Conservation (phyloP, 2,329 filamentous ascomycete species). For the Aureobasidium lini region DNA sequence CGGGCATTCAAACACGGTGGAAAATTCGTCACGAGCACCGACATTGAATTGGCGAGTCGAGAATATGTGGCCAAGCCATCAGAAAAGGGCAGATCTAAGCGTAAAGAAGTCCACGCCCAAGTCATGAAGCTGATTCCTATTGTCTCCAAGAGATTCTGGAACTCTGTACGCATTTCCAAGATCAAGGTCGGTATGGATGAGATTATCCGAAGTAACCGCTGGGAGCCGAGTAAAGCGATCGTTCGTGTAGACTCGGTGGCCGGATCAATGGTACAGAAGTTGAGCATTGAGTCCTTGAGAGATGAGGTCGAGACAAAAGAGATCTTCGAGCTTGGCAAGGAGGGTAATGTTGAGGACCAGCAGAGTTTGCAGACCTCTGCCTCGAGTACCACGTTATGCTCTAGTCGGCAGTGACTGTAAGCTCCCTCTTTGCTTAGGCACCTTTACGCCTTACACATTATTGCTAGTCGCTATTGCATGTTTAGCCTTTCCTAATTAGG, state of each 20-base stretch:
- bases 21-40: not conserved
- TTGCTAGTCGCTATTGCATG: too few relatives aligned
- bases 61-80: not conserved
- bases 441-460: too few relatives aligned
- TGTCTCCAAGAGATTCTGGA: not conserved
- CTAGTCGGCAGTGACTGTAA: too few relatives aligned
- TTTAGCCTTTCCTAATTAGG: too few relatives aligned
- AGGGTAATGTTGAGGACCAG: too few relatives aligned
- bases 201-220: not conserved
- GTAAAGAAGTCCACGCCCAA: not conserved
- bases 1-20: not conserved
- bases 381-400: too few relatives aligned
- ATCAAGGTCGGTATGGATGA: not conserved
- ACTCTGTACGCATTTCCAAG: not conserved
- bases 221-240: not conserved
- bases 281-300: not conserved
- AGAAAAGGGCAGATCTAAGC: not conserved
- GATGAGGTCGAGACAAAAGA: not conserved
- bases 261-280: not conserved
- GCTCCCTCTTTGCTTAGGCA: too few relatives aligned
- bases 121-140: not conserved
- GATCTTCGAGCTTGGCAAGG: not conserved
- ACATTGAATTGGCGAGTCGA: not conserved
- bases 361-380: too few relatives aligned
- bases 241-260: not conserved